Evolutionary conservation across 345 rosid genomes (phyloP).

Genomic region (Viola odorata): DNA sequence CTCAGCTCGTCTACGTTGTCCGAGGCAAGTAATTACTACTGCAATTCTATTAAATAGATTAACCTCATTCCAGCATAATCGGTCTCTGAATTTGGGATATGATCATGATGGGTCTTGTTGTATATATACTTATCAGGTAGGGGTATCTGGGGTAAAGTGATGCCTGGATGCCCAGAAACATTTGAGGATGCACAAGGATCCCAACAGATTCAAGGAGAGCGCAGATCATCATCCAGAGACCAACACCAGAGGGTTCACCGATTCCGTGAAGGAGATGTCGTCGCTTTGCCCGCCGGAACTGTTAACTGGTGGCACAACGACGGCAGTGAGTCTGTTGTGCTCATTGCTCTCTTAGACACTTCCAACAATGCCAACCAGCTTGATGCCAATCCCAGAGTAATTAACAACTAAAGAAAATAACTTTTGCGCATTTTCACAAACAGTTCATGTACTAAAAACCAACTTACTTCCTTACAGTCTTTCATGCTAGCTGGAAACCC

Average conservation of each 20-base stretch:
- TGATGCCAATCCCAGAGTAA: constrained; percentile 57
- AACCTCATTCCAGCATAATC: too few species aligned
- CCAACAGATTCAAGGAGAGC: constrained; percentile 14
- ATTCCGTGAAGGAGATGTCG: constrained; percentile 41
- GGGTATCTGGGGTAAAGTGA: constrained; percentile 37
- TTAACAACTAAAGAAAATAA: too few species aligned
- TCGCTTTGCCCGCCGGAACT: constrained; percentile 47
- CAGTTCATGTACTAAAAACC: not conserved
- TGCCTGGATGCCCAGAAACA: constrained; percentile 72
- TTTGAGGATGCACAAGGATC: constrained; percentile 45
- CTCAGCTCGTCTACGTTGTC: constrained; percentile 46
- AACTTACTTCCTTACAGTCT: constrained; percentile 21
- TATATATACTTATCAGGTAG: constrained; percentile 22
- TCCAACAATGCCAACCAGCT: constrained; percentile 57
- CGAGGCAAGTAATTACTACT: constrained; percentile 22
- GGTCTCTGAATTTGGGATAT: too few species aligned
- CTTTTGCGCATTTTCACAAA: not conserved
- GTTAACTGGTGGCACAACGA: constrained; percentile 57
- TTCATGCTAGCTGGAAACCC: constrained; percentile 75
- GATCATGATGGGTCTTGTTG: not conserved
- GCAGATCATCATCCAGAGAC: constrained; percentile 27
- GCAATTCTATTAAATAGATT: too few species aligned
- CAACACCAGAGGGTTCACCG: constrained; percentile 53
- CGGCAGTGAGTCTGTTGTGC: constrained; percentile 39
- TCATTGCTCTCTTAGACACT: constrained; percentile 31